A percentile compares a stretch with the other conserved stretches of the same genome.
Evolutionary conservation across 2,329 filamentous ascomycete genomes (phyloP).

Genomic region (Aureobasidium zeae): DNA sequence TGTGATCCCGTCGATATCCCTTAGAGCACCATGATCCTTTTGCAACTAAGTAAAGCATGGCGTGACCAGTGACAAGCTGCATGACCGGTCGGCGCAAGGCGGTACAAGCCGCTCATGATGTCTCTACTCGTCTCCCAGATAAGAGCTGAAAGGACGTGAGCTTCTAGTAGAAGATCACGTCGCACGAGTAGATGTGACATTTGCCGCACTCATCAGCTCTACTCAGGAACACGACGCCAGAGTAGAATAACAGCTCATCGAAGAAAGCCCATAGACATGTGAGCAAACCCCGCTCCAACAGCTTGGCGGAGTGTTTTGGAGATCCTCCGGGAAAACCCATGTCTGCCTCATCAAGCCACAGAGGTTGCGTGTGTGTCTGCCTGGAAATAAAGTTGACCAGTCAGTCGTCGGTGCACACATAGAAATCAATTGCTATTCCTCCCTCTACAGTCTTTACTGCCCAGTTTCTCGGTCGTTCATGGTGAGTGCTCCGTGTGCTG

Average conservation of each 20-base stretch:
- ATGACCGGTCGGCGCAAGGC: slow-evolving; percentile 12
- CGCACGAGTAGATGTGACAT: slow-evolving; percentile 3
- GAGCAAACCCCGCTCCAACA: slow-evolving; percentile 1
- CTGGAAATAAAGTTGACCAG: slow-evolving; percentile 12
- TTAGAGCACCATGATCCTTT: slow-evolving; percentile 3
- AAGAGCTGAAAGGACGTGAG: slow-evolving; percentile 1
- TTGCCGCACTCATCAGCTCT: background rate
- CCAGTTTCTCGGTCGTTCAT: slow-evolving; percentile 9
- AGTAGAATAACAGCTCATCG: background rate
- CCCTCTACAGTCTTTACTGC: slow-evolving; percentile 9
- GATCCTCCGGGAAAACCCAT: slow-evolving; percentile 9
- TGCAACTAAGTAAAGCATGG: slow-evolving; percentile 10
- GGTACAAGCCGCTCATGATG: slow-evolving; percentile 12
- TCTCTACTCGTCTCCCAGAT: background rate
- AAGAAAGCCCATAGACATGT: background rate
- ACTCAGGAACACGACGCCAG: slow-evolving; percentile 4
- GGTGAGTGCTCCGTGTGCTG: slow-evolving; percentile 12
- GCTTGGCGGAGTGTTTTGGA: background rate
- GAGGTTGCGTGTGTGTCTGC: slow-evolving; percentile 11
- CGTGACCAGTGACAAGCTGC: slow-evolving; percentile 14
- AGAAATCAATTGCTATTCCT: slow-evolving; percentile 1
- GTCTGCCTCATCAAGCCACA: slow-evolving; percentile 14
- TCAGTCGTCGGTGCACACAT: slow-evolving; percentile 9
- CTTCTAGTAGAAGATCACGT: too few relatives aligned
- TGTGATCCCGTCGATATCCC: slow-evolving; percentile 8